Evolutionary conservation across 2,329 filamentous ascomycete species (phyloP), one percentile per base, ranked within the genome.

Genomic region (Plenodomus lindquistii): DNA sequence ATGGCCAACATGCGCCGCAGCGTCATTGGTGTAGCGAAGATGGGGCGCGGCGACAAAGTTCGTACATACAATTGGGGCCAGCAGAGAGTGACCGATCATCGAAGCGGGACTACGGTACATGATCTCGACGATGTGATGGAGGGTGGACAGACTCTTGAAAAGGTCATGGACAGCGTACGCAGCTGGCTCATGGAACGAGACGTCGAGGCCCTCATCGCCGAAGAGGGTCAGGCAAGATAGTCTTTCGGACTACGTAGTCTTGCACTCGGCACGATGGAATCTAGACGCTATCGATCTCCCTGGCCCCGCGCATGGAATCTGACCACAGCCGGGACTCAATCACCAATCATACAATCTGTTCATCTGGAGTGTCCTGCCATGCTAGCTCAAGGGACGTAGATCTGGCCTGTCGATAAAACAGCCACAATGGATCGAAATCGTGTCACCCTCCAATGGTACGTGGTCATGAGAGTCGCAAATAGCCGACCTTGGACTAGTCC

Each of bases 21-120:
- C 55, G 90, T 91, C 3, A 82, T 96, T 55, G 85, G 89, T 59
- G 85, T 91, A 47, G 87, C 80, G 7, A 82, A 87, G 63, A 92
- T 94, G 76, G 94, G 92, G 5, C 82, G 94, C 36, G 90, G 90
- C 39, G 91, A 97, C 76, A 99, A 99, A 77, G 87, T 99, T 49
- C 81, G 92, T 52, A 97, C 92, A 0, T 97, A 97, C 73, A 96
- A 97, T 71, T 88, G 79, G 71, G 78, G 79, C 3, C 85, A 89
- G 71, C 86, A 91, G 72, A 80, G 92, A 37, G 92, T 94, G 58
- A 96, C 92, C 1, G 92, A 97, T 66, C 92, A 97, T 73, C 81
- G 92, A 35, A 90, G 87, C 62, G 90, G 88, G 0, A 70, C 88
- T 34, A 92, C 92, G 46, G 81, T 91, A 13, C 85, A 93, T 67